Evolutionary conservation across 2,329 filamentous ascomycete species (phyloP), one percentile per base, ranked within the genome.

Genomic region (Epichloe uncinata): DNA sequence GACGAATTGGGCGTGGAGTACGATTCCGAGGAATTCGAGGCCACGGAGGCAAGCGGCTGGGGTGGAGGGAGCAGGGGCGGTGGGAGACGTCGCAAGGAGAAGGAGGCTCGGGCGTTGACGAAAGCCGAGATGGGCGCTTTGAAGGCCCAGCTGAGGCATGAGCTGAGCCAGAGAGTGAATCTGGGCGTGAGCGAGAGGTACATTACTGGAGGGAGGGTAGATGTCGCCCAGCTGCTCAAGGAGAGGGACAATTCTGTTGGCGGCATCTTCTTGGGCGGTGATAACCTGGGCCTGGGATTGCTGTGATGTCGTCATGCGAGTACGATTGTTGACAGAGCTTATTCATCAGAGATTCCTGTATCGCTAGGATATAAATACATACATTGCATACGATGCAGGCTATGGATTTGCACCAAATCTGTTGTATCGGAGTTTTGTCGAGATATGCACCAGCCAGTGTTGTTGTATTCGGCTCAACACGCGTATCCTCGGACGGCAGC

Each of bases 1-100:
- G 89, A 96, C 51, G 91, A 97, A 55, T 74, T 98, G 0, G 93
- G 93, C 1, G 87, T 97, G 0, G 91, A 96, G 48, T 95, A 95
- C 62, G 89, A 97, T 62, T 85, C 81, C 53, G 89, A 95, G 36
- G 88, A 94, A 43, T 84, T 95, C 54, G 85, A 85, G 56, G 88
- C 93, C 35, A 85, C 88, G 40, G 83, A 89, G 7, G 50, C 53
- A 51, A 83, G 75, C 38, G 74, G 73, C 7, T 79, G 81, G 6
- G 74, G 72, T 49, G 75, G 76, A 60, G 77, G 78, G 45, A 84
- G 85, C 0, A 75, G 87, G 36, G 88, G 88, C 7, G 80, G 79
- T 38, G 84, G 85, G 1, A 72, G 87, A 40, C 85, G 84, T 67
- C 74, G 80, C 67, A 86, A 86, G 68, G 84, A 93, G 62, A 80